Evolutionary conservation across 2,329 filamentous ascomycete species (phyloP).

Genomic region (Scolecobasidium constrictum): DNA sequence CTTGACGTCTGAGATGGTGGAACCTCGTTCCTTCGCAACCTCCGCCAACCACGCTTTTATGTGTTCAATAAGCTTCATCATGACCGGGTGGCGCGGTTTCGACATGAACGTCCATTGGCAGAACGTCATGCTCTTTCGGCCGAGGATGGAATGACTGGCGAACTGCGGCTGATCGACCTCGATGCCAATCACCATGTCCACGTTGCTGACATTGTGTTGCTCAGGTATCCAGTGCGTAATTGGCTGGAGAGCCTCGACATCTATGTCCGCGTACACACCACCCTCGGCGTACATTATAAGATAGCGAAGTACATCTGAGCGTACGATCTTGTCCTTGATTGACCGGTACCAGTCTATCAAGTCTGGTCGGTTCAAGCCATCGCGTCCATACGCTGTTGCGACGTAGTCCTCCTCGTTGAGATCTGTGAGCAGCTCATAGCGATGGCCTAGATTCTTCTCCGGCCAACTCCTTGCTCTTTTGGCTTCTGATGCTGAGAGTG

Average conservation of each 20-base stretch:
- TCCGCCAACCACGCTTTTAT: constrained; percentile 56
- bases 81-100: constrained; percentile 55
- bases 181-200: constrained; percentile 59
- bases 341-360: constrained; percentile 51
- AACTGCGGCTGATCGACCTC: constrained; percentile 62
- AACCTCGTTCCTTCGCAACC: constrained; percentile 47
- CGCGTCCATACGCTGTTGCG: constrained; percentile 54
- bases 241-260: constrained; percentile 44
- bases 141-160: constrained; percentile 52
- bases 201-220: constrained; percentile 50
- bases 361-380: constrained; percentile 55
- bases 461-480: constrained; percentile 53
- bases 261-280: constrained; percentile 49
- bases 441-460: constrained; percentile 52
- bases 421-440: constrained; percentile 62
- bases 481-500: constrained; percentile 54
- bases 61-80: constrained; percentile 57
- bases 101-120: constrained; percentile 69
- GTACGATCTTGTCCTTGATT: constrained; percentile 53
- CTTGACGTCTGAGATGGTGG: constrained; percentile 48
- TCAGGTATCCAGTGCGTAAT: constrained; percentile 51
- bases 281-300: constrained; percentile 58
- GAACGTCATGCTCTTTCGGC: constrained; percentile 58
- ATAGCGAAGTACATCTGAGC: constrained; percentile 55
- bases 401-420: constrained; percentile 57